These are phyloP conservation scores for Diplogelasinospora grovesii DNA, from an alignment of 495 filamentous ascomycete genomes.

Conservation along the genomic window DNA sequence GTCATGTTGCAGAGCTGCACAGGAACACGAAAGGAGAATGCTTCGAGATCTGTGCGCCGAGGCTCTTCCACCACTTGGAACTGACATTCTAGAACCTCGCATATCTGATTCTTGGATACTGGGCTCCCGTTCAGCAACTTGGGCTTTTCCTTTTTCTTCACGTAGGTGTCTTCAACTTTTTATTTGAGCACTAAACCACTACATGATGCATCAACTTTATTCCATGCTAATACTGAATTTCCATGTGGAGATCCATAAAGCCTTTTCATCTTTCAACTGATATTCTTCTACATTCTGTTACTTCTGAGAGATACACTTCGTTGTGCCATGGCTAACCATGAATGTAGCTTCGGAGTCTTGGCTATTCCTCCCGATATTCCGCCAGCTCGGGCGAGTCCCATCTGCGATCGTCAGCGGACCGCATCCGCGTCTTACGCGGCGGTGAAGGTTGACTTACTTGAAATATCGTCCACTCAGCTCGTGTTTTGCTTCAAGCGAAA, in stretches of 20 bases:
- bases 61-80: not conserved
- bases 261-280: conserved; percentile 99
- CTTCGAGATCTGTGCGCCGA: too few relatives aligned
- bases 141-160: not conserved
- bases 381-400: conserved; percentile 65
- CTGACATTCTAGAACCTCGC: not conserved
- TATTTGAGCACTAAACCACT: conserved; percentile 7
- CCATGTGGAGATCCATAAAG: conserved; percentile 68
- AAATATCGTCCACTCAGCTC: conserved; percentile 70
- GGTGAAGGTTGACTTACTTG: conserved; percentile 43
- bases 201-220: conserved; percentile 45
- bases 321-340: too few relatives aligned
- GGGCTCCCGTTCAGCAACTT: too few relatives aligned
- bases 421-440: too few relatives aligned
- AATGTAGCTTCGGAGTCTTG: too few relatives aligned
- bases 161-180: conserved; percentile 22
- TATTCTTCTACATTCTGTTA: conserved; percentile 7
- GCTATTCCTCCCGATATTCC: conserved; percentile 46
- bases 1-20: too few relatives aligned
- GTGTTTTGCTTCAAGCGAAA: conserved; percentile 51
- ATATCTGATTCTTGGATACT: too few relatives aligned
- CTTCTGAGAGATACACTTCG: too few relatives aligned
- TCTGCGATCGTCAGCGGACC: conserved; percentile 45
- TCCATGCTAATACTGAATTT: conserved; percentile 90
- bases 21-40: too few relatives aligned